Evolutionary conservation across 257 asterid species (phyloP).

Genomic region (Solanum stenotomum): DNA sequence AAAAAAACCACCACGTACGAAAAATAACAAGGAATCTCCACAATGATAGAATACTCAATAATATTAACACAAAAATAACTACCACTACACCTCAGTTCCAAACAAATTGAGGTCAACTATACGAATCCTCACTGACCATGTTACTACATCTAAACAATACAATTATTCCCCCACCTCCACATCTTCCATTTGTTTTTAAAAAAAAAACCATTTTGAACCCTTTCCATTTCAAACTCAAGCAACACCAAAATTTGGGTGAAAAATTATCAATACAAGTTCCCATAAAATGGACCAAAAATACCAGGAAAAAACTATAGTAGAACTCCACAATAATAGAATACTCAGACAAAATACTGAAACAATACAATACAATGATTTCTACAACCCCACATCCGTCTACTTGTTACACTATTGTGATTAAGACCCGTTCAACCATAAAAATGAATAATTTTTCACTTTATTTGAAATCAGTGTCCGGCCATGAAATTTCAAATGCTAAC

Average conservation of each 20-base stretch:
- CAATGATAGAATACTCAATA: not conserved
- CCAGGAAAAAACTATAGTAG: not conserved
- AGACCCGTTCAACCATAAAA: not conserved
- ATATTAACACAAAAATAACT: too few relatives aligned
- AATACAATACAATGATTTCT: not conserved
- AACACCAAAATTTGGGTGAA: not conserved
- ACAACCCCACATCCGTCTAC: not conserved
- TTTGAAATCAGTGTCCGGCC: too few relatives aligned
- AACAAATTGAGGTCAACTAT: too few relatives aligned
- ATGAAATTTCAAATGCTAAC: too few relatives aligned
- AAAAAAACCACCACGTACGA: not conserved
- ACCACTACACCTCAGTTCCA: too few relatives aligned
- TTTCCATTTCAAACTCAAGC: not conserved
- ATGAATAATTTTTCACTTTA: too few relatives aligned
- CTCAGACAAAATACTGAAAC: not conserved
- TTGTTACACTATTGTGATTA: not conserved
- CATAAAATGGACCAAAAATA: not conserved
- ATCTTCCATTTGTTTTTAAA: too few relatives aligned
- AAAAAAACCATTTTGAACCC: not conserved
- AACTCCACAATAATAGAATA: not conserved
- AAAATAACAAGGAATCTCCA: not conserved
- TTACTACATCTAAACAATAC: too few relatives aligned
- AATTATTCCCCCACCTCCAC: too few relatives aligned
- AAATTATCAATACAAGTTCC: not conserved
- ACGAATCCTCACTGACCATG: too few relatives aligned